These are phyloP conservation scores for Ustilago bromivora DNA, from an alignment of 1,284 basidiomycete genomes.

Conservation along the genomic window DNA sequence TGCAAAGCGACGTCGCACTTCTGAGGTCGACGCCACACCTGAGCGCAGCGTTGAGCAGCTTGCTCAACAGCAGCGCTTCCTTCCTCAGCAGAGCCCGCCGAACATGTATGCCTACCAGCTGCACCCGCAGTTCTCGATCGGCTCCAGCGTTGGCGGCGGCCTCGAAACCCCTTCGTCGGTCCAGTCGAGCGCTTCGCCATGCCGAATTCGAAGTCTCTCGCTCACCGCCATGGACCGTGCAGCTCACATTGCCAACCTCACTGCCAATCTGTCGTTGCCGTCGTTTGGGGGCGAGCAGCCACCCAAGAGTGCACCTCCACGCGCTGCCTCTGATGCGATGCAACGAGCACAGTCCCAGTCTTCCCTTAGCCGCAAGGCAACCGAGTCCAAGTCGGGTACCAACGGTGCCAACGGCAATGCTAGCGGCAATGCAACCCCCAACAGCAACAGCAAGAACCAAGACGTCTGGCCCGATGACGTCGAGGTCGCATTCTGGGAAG, in stretches of 20 bases:
- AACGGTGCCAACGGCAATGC: slow-evolving; percentile 12
- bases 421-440: slow-evolving; percentile 23
- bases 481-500: slow-evolving; percentile 71
- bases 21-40: slow-evolving; percentile 40
- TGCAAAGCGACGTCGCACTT: slow-evolving; percentile 54
- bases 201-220: slow-evolving; percentile 39
- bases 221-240: slow-evolving; percentile 39
- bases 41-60: slow-evolving; percentile 35
- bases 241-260: slow-evolving; percentile 52
- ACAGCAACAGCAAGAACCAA: slow-evolving; percentile 63
- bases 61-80: slow-evolving; percentile 31
- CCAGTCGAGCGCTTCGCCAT: slow-evolving; percentile 41
- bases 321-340: slow-evolving; percentile 52
- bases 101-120: slow-evolving; percentile 52
- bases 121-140: slow-evolving; percentile 47
- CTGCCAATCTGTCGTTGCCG: slow-evolving; percentile 50
- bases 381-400: slow-evolving; percentile 17
- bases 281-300: slow-evolving; percentile 30
- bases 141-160: slow-evolving; percentile 42
- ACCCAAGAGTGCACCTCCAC: slow-evolving; percentile 49
- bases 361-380: slow-evolving; percentile 9
- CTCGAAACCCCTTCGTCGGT: slow-evolving; percentile 51
- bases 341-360: slow-evolving; percentile 44
- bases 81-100: slow-evolving; percentile 55
- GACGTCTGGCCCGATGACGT: slow-evolving; percentile 71